Conservation (phyloP, 2,329 filamentous ascomycete genomes). For the Claviceps spartinae region DNA sequence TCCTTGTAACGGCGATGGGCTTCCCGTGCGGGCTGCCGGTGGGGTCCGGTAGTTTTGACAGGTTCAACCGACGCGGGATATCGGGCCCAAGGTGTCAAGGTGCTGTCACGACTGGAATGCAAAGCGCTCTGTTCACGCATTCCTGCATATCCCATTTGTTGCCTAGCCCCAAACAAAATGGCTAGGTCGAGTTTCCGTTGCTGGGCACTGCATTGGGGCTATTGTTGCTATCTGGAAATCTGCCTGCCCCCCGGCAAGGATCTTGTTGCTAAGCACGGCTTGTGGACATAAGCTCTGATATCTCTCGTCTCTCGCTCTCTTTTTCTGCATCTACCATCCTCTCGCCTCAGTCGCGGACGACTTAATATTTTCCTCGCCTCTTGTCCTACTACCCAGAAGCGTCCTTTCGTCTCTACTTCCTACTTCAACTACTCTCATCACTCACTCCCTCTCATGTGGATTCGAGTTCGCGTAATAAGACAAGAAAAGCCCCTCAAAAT, state of each 20-base stretch:
- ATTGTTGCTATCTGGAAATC: slow-evolving; percentile 6
- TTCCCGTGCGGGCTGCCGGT: slow-evolving; percentile 1
- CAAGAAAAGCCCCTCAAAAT: background rate
- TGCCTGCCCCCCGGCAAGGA: slow-evolving; percentile 3
- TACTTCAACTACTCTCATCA: background rate
- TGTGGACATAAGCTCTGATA: slow-evolving; percentile 1
- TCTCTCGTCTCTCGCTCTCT: background rate
- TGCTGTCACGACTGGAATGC: slow-evolving; percentile 7
- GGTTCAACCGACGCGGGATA: slow-evolving; percentile 4
- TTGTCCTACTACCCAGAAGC: background rate
- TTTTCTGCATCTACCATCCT: background rate
- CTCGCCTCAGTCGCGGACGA: background rate
- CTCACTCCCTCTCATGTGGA: background rate
- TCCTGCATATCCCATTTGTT: slow-evolving; percentile 6
- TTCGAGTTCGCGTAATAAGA: background rate
- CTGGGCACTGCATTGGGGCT: slow-evolving; percentile 4
- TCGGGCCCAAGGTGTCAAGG: slow-evolving; percentile 2
- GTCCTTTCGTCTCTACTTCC: background rate
- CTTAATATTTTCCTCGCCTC: background rate
- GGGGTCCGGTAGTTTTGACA: slow-evolving; percentile 4
- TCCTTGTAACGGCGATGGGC: background rate
- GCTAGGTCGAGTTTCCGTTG: slow-evolving; percentile 5
- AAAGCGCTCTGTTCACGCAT: slow-evolving; percentile 7
- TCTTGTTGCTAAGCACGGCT: slow-evolving; percentile 1
- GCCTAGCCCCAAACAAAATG: slow-evolving; percentile 5